These are phyloP conservation scores for Puccinia triticina DNA, from an alignment of 1,284 basidiomycete genomes.

Conservation along the genomic window DNA sequence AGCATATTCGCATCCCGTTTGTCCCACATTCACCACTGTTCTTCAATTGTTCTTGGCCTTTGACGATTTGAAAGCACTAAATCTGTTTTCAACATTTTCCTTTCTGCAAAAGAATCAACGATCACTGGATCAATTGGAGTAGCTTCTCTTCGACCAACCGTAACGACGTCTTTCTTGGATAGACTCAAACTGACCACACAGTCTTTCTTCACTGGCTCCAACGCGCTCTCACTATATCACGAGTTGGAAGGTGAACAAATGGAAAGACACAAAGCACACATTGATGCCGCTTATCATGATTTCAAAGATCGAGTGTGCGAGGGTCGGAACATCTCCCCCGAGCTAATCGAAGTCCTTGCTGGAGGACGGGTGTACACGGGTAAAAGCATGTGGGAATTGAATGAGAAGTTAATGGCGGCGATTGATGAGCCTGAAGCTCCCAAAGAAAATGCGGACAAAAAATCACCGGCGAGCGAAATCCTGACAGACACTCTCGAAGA, in stretches of 20 bases:
- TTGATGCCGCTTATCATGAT: constrained; percentile 61
- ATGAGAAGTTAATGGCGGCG: constrained; percentile 52
- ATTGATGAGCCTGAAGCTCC: constrained; percentile 8
- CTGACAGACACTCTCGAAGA: background rate
- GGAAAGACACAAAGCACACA: constrained; percentile 57
- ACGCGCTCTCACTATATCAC: constrained; percentile 59
- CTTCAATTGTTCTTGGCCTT: constrained; percentile 52
- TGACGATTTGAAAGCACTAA: constrained; percentile 50
- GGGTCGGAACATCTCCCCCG: constrained; percentile 60
- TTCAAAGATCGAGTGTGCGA: constrained; percentile 59
- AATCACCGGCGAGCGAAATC: background rate
- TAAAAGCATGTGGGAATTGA: constrained; percentile 59
- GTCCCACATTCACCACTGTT: background rate
- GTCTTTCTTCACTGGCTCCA: constrained; percentile 61
- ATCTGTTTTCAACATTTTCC: background rate
- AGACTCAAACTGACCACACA: constrained; percentile 61
- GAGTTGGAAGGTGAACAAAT: constrained; percentile 58
- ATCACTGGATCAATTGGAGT: constrained; percentile 62
- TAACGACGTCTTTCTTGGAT: constrained; percentile 62
- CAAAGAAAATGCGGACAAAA: background rate
- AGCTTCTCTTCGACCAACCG: constrained; percentile 62
- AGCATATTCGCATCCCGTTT: constrained; percentile 57
- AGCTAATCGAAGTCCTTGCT: constrained; percentile 60
- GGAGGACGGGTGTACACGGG: constrained; percentile 63
- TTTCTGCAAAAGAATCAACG: constrained; percentile 57